These are phyloP conservation scores for Malus hybrid DNA, from an alignment of 331 rosid species.

Conservation along the genomic window DNA sequence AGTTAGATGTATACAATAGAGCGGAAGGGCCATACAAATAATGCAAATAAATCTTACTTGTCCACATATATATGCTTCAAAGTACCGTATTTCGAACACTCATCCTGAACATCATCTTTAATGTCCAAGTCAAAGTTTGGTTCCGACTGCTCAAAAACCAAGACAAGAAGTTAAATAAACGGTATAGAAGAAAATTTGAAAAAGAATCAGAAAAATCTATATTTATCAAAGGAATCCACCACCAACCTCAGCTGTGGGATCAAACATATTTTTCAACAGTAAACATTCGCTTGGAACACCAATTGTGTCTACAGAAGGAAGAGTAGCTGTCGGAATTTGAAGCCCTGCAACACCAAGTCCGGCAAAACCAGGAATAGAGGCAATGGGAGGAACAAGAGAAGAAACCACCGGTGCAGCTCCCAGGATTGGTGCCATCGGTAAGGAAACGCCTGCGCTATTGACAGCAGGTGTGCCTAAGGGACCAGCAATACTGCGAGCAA, in stretches of 20 bases:
- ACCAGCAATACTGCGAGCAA: slow-evolving; percentile 53
- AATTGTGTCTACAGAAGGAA: slow-evolving; percentile 52
- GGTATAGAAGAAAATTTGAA: slow-evolving; percentile 6
- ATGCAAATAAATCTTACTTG: slow-evolving; percentile 46
- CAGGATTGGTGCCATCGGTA: slow-evolving; percentile 35
- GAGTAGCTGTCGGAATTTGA: slow-evolving; percentile 43
- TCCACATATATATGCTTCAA: slow-evolving; percentile 68
- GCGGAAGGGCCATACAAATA: not conserved
- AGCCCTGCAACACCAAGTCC: slow-evolving; percentile 54
- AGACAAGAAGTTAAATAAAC: not conserved
- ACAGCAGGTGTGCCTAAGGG: slow-evolving; percentile 41
- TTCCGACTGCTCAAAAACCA: slow-evolving; percentile 47
- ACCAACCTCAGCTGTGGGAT: slow-evolving; percentile 78
- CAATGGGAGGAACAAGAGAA: slow-evolving; percentile 34
- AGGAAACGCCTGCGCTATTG: slow-evolving; percentile 35
- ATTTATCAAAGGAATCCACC: not conserved
- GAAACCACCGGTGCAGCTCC: slow-evolving; percentile 33
- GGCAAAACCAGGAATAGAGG: slow-evolving; percentile 39
- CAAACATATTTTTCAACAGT: slow-evolving; percentile 82
- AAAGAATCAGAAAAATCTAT: not conserved
- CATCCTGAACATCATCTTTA: slow-evolving; percentile 86
- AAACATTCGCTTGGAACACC: slow-evolving; percentile 92
- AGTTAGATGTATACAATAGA: not conserved
- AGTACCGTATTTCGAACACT: slow-evolving; percentile 75
- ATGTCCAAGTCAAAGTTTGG: slow-evolving; percentile 82